A percentile compares a stretch with the other conserved stretches of the same genome.
phyloP scores from a whole-genome alignment of 2,329 filamentous ascomycete species.

The Epichloe festucae region DNA sequence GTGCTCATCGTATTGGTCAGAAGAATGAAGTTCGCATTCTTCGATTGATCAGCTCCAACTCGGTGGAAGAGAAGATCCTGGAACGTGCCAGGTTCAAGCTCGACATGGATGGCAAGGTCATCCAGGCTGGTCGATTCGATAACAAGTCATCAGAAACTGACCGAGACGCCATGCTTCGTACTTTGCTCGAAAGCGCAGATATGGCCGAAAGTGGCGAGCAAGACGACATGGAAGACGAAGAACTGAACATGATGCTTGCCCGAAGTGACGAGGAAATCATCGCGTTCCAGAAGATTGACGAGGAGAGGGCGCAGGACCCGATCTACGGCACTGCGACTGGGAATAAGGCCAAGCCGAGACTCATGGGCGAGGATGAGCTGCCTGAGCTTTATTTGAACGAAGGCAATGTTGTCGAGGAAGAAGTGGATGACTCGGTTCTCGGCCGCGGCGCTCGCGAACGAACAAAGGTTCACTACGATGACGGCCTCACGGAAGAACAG shows the following conservation, averaged over 20 bases:
- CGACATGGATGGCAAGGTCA: constrained; percentile 98
- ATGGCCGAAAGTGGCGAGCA: constrained; percentile 59
- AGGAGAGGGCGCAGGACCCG: constrained; percentile 52
- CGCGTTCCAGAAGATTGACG: constrained; percentile 73
- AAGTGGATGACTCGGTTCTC: constrained; percentile 58
- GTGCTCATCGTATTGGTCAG: constrained; percentile 98
- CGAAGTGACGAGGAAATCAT: constrained; percentile 68
- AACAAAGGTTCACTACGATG: constrained; percentile 88
- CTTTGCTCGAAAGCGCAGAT: constrained; percentile 76
- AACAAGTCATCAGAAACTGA: constrained; percentile 99
- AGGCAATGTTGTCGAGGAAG: constrained; percentile 66
- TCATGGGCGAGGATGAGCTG: constrained; percentile 77
- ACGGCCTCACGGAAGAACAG: constrained; percentile 95
- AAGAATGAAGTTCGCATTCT: constrained; percentile 99
- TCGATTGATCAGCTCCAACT: constrained; percentile 89
- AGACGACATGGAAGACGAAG: constrained; percentile 97
- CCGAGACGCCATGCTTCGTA: constrained; percentile 90
- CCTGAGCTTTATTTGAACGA: constrained; percentile 91
- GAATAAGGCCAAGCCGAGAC: constrained; percentile 55
- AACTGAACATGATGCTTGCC: constrained; percentile 88
- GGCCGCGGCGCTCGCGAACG: constrained; percentile 92
- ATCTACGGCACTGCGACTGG: constrained; percentile 56
- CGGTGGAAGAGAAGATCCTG: constrained; percentile 96
- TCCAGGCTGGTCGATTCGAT: constrained; percentile 97
- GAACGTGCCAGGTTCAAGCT: constrained; percentile 96